Conservation (phyloP, 805 yeast genomes). For the Candida saitoana region DNA sequence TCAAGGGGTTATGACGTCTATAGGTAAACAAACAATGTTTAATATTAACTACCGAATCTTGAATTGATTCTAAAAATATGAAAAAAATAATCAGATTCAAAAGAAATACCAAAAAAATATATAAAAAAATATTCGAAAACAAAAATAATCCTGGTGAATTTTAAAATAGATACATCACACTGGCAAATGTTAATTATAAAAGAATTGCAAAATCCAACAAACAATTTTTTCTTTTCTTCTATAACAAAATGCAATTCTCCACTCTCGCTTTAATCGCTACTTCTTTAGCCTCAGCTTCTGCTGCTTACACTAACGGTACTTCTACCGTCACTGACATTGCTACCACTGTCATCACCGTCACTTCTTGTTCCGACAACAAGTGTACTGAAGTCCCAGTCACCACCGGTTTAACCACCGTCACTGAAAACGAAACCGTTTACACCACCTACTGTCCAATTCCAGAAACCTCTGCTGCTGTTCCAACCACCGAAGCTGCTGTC, state of each 20-base stretch:
- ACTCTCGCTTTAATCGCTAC: constrained; percentile 26
- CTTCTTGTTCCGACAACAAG: constrained; percentile 31
- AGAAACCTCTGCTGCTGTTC: no score
- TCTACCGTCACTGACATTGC: constrained; percentile 23
- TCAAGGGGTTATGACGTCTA: no score
- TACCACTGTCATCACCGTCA: constrained; percentile 33
- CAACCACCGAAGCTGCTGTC: constrained; percentile 3
- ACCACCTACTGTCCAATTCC: constrained; percentile 33
- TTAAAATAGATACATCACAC: no score
- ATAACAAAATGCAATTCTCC: constrained; percentile 31
- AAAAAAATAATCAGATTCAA: neutral
- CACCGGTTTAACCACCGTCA: constrained; percentile 36
- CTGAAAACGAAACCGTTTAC: constrained; percentile 26
- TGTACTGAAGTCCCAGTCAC: constrained; percentile 27
- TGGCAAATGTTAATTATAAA: no score
- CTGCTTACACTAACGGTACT: constrained; percentile 27
- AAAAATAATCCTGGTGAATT: no score
- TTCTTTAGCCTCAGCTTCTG: constrained; percentile 26
- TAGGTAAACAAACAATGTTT: no score
- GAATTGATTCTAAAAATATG: neutral
- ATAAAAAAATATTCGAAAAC: no score
- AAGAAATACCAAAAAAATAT: no score
- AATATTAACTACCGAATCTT: neutral
- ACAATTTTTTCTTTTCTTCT: constrained; percentile 15
- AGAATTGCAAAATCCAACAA: neutral